phyloP scores from a whole-genome alignment of 805 yeast species.

The Candida schatavii region DNA sequence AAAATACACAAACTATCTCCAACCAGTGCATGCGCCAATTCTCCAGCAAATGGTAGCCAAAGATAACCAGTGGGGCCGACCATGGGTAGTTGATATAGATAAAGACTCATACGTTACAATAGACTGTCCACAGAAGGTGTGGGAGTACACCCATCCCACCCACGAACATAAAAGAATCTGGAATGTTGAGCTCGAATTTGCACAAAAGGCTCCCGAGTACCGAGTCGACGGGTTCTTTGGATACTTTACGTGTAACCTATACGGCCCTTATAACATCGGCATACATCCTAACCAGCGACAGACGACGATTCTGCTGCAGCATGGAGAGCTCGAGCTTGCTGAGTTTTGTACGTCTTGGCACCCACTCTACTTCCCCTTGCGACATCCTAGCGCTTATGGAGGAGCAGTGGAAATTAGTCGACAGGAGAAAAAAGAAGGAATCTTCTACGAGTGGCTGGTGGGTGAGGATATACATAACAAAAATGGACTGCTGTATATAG shows the following conservation, averaged over 20 bases:
- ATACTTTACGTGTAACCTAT: constrained; percentile 68
- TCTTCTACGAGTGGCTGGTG: constrained; percentile 27
- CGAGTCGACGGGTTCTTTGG: constrained; percentile 75
- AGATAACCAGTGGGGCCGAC: constrained; percentile 10
- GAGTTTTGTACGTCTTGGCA: constrained; percentile 36
- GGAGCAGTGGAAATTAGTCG: constrained; percentile 13
- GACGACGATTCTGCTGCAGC: too few relatives aligned
- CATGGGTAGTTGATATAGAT: constrained; percentile 21
- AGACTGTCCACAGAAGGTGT: constrained; percentile 47
- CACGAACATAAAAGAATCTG: constrained; percentile 3
- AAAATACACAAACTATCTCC: constrained; percentile 54
- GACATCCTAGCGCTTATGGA: constrained; percentile 8
- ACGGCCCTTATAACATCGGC: constrained; percentile 53
- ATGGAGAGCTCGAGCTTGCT: too few relatives aligned
- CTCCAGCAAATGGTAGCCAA: constrained; percentile 1
- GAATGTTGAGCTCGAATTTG: constrained; percentile 23
- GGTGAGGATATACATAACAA: constrained; percentile 17
- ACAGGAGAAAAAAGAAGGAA: constrained; percentile 6
- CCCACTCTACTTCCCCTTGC: constrained; percentile 35
- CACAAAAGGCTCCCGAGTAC: constrained; percentile 46
- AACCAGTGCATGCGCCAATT: constrained; percentile 65
- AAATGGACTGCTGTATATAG: constrained; percentile 13
- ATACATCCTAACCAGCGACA: constrained; percentile 35
- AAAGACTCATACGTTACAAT: constrained; percentile 9
- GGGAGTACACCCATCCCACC: constrained; percentile 62